Evolutionary conservation across 78 protist species (phyloP).

Genomic region (Tieghemostelium lacteum): DNA sequence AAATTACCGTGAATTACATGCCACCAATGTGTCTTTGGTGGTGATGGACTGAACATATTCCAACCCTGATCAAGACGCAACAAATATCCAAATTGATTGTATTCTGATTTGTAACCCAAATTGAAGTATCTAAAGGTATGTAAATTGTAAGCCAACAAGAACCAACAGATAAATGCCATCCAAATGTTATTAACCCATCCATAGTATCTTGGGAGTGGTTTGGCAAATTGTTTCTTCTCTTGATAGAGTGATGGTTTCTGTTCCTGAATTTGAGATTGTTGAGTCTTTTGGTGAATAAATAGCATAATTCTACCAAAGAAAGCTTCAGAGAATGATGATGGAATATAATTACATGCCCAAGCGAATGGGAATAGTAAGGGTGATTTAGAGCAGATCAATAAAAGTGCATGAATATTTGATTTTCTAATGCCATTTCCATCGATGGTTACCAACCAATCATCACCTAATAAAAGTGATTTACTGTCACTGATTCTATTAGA

Average conservation of each 20-base stretch:
- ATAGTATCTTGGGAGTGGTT: not conserved
- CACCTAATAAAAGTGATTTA: conserved; percentile 7
- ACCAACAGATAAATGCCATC: conserved; percentile 24
- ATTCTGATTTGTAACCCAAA: not conserved
- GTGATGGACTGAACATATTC: conserved; percentile 56
- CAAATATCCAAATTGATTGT: conserved; percentile 9
- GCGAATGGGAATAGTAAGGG: conserved; percentile 16
- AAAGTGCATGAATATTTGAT: not conserved
- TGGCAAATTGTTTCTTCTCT: not conserved
- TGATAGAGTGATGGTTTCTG: conserved; percentile 8
- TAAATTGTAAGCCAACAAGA: conserved; percentile 29
- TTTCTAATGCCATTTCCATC: conserved; percentile 19
- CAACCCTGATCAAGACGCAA: conserved; percentile 65
- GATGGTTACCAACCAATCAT: conserved; percentile 26
- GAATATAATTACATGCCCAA: not conserved
- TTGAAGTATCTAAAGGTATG: conserved; percentile 8
- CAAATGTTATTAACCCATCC: not conserved
- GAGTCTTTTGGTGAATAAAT: conserved; percentile 10
- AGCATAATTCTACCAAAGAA: not conserved
- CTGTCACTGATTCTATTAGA: not conserved
- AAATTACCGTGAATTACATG: conserved; percentile 33
- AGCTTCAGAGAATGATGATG: not conserved
- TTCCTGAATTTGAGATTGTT: conserved; percentile 4
- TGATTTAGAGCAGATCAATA: not conserved
- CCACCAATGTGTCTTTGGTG: conserved; percentile 64